Base-by-base conservation (phyloP, 1,284 basidiomycete species). In the Cryptococcus sp. region DNA sequence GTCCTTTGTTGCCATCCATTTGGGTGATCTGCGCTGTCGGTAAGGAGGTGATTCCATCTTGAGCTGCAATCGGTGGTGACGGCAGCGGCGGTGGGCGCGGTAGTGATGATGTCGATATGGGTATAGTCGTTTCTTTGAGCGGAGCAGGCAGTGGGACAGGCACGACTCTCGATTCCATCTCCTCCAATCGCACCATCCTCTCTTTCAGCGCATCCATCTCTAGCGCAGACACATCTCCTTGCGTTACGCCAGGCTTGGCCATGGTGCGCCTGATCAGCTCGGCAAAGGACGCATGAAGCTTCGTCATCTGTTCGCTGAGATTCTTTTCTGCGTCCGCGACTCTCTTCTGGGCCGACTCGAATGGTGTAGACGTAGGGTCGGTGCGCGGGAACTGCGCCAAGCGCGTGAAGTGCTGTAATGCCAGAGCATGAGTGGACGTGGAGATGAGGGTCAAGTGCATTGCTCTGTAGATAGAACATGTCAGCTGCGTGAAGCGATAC, bases 141-240 rank as follows among this genome's bases (percentile, higher is more conserved):
- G 30, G 8, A 11, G 23, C 2, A 42, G 20, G 10, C 10, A n/a
- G 22, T 19, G 30, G 8, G 3, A 23, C 5, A 38, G 20, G 10
- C 10, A n/a, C n/a, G 27, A 19, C 54, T 30, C 41, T 41, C 45
- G 47, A 15, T 13, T 30, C 27, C 11, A 41, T 30, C 15, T 61
- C 55, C 38, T 63, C 61, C 13, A 63, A 40, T 23, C 47, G 52
- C 40, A 35, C 43, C 42, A 63, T 41, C 16, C 61, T 10, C 25
- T 57, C 61, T 41, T 57, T 57, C 41, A 63, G n/a, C 16, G n/a
- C 58, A 30, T 63, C 61, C 30, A 63, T 6, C 35, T 63, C 58
- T 23, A 57, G 17, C 5, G 15, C 49, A 16, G 38, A 35, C 6
- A 57, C 49, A 30, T 43, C 55, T 19, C 58, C 55, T 16, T 45